phyloP scores from a whole-genome alignment of 495 filamentous ascomycete species.

The Aspergillus campestris region DNA sequence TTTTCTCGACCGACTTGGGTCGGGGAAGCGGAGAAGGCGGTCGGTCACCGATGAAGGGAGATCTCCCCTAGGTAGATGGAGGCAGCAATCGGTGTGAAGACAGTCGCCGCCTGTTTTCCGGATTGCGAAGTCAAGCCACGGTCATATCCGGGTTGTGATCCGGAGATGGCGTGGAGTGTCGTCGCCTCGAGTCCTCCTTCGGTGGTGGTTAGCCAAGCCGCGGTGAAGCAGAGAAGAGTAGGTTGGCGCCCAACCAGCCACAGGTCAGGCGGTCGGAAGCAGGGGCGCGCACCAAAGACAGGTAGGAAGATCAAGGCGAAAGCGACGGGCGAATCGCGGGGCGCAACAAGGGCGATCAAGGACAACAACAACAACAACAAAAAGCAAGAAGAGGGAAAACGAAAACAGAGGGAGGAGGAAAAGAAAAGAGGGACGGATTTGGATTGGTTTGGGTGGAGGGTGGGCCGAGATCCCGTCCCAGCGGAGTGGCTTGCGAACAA shows the following conservation, averaged over 20 bases:
- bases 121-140: constrained; percentile 15
- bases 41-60: constrained; percentile 5
- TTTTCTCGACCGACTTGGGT: too few species aligned
- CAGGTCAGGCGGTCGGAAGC: too few species aligned
- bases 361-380: not conserved
- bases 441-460: not conserved
- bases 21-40: too few species aligned
- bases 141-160: constrained; percentile 15
- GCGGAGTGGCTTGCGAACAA: not conserved
- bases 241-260: too few species aligned
- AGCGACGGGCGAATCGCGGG: too few species aligned
- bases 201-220: too few species aligned
- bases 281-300: too few species aligned
- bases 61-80: constrained; percentile 13
- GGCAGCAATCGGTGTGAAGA: constrained; percentile 6
- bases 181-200: not conserved
- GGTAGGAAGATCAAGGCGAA: too few species aligned
- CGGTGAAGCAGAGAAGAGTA: too few species aligned
- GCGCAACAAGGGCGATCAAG: not conserved
- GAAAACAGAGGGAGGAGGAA: not conserved
- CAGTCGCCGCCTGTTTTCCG: constrained; percentile 12
- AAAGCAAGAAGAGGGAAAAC: not conserved
- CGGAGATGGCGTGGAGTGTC: not conserved
- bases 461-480: constrained; percentile 5
- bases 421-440: not conserved